Base-by-base conservation (phyloP, 306 rosid genomes). In the Arachis hypogaea region DNA sequence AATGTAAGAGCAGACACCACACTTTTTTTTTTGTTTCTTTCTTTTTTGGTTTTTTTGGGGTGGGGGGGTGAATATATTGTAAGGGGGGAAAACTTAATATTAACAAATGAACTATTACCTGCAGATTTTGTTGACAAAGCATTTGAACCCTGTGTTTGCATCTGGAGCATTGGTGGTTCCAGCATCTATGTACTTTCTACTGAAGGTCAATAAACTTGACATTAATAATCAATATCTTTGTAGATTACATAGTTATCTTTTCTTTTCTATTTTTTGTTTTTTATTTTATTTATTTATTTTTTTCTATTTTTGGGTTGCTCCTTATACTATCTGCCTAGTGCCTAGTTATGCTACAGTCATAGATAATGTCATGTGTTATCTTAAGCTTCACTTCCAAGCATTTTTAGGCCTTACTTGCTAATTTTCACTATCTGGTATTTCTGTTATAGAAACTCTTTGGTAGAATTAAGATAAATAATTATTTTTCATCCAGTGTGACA, bases 121-220 rank as follows among this genome's bases (percentile, higher is more conserved):
- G 92, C 93, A 95, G 99, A 77, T 92, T 83, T 80, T 92, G 81
- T 88, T 94, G 64, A 81, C 88, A 30, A 77, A 89, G 80, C 74
- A 80, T 85, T 82, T 92, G 79, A 80, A 79, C 73, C 97, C 92
- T 2, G 70, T 81, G 69, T 86, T 90, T 83, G 97, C 98, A 41
- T 85, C 96, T 69, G 99, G 97, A 82, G 99, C 97, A 75, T 85
- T 95, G 68, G 22, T 90, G 51, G 69, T 95, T 81, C 99, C 99
- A 22, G 72, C 96, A 78, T 95, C 99, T 9, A 22, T 83, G 51
- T 92, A 95, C 97, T 88, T 95, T 81, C 43, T 87, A 56, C 78
- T 88, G 78, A 95, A 95, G 99, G 99, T 94, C 74, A 73, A 62
- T 56, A 11, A 68, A 74, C 51, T 57, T 62, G 57, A 55, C 42